Evolutionary conservation across 2,329 filamentous ascomycete genomes (phyloP), one percentile per base, ranked within the genome.

Genomic region (Neofusicoccum sp.): DNA sequence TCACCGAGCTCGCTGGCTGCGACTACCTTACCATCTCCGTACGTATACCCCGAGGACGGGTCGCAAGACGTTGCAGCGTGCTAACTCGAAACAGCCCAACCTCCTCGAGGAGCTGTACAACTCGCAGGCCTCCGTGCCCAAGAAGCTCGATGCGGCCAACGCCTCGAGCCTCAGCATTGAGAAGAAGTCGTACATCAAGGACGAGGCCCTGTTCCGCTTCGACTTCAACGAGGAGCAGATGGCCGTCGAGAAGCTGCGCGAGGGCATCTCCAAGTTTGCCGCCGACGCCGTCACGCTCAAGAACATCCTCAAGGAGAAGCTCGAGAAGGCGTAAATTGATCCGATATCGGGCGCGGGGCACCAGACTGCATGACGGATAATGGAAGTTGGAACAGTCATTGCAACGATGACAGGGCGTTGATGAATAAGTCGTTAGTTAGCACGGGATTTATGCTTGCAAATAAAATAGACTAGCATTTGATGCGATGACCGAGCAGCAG

Each of bases 201-300:
- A 95, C 81, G 95, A 99, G 87, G 74, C 93, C 61, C 76, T 81
- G 56, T 99, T 98, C 93, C 93, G 95, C 79, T 99, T 97, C 85
- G 91, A 93, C 82, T 97, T 99, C 89, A 99, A 99, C 87, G 95
- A 99, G 87, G 93, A 99, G 76, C 90, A 94, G 80, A 99, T 99
- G 95, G 95, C 92, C 67, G 92, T 96, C 70, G 93, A 98, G 89
- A 99, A 99, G 90, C 89, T 99, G 73, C 91, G 93, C 67, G 95
- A 99, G 84, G 95, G 95, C 82, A 99, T 99, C 85, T 96, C 92
- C 86, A 97, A 97, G 85, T 99, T 99, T 76, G 94, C 95, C 64
- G 95, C 95, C 71, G 95, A 99, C 76, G 93, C 95, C 70, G 83
- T 93, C 70, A 96, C 92, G 65, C 89, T 99, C 73, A 98, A 98